These are phyloP conservation scores for Silene conica DNA, from an alignment of 148 eudicot genomes.

Conservation along the genomic window DNA sequence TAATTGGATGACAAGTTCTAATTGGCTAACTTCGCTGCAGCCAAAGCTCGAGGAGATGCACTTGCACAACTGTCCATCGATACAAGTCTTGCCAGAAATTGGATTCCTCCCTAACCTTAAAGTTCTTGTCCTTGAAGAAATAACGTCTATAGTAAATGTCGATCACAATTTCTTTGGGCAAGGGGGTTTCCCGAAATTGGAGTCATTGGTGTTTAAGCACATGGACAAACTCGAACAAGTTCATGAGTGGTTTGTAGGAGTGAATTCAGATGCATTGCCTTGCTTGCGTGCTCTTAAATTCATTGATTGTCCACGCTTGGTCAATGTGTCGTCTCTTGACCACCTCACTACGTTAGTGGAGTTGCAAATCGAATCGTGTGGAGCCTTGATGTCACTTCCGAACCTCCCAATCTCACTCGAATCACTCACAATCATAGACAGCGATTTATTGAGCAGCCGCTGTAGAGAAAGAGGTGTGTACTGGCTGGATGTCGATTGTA, in stretches of 20 bases:
- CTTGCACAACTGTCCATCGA: not conserved
- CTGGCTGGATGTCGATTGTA: not conserved
- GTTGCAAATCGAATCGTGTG: not conserved
- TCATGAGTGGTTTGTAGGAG: not conserved
- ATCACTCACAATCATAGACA: constrained; percentile 1
- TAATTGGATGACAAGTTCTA: too few relatives aligned
- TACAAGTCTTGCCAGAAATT: not conserved
- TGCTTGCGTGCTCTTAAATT: not conserved
- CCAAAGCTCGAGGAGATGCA: constrained; percentile 3
- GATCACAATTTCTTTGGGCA: not conserved
- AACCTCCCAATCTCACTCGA: constrained; percentile 5
- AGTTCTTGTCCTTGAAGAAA: constrained; percentile 6
- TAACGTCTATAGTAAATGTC: not conserved
- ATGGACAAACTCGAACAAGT: constrained; percentile 10
- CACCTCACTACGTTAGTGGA: constrained; percentile 2
- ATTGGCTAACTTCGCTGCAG: too few relatives aligned
- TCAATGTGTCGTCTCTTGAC: not conserved
- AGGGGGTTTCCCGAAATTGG: constrained; percentile 1
- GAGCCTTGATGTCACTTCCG: not conserved
- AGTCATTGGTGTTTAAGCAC: not conserved
- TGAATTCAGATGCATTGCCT: constrained; percentile 1
- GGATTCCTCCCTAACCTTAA: not conserved
- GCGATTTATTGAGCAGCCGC: not conserved
- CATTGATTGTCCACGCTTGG: not conserved
- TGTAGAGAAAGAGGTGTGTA: constrained; percentile 4